Evolutionary conservation across 441 rosid genomes (phyloP).

Genomic region (Croton setiger): DNA sequence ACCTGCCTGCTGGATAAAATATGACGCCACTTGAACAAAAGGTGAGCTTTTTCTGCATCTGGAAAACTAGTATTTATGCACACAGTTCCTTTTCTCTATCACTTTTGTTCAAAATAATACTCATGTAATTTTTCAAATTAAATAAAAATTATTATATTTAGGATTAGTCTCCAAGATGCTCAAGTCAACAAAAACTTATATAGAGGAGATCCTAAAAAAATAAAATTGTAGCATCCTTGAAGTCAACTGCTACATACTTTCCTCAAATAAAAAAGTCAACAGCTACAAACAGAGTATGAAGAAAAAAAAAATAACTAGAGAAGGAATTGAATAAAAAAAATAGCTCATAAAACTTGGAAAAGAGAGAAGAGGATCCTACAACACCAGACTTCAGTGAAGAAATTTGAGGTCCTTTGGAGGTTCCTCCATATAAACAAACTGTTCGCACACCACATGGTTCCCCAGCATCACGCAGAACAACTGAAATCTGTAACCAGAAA

Average conservation of each 20-base stretch:
- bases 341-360: slow-evolving; percentile 3
- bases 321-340: slow-evolving; percentile 3
- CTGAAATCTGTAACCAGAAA: slow-evolving; percentile 55
- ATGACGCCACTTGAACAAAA: no score
- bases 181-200: no score
- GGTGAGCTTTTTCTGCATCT: no score
- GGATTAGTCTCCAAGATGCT: no score
- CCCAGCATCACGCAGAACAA: slow-evolving; percentile 77
- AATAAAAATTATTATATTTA: background rate
- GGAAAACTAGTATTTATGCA: no score
- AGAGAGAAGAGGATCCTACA: slow-evolving; percentile 40
- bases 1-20: no score
- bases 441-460: slow-evolving; percentile 68
- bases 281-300: no score
- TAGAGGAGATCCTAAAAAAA: no score
- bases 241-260: no score
- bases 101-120: background rate
- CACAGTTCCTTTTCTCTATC: background rate
- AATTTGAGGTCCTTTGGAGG: slow-evolving; percentile 79
- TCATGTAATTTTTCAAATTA: background rate
- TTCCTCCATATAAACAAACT: slow-evolving; percentile 90
- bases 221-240: no score
- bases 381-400: slow-evolving; percentile 66
- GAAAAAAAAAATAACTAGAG: background rate
- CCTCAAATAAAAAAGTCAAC: no score